Conservation (phyloP, 164 flowering plant genomes). For the Brasenia schreberi region DNA sequence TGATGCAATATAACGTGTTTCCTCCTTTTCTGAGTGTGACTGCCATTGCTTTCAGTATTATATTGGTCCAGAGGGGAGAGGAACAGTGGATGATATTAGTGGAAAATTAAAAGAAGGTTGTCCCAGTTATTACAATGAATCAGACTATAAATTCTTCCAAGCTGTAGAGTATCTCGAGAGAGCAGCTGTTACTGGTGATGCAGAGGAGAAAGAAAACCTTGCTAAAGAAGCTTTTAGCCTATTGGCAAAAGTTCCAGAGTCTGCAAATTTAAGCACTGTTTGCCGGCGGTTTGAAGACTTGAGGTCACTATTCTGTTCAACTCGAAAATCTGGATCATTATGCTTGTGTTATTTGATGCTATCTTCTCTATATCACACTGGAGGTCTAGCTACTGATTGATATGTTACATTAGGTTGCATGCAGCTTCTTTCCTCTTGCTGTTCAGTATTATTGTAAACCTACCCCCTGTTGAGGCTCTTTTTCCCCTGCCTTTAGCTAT, state of each 20-base stretch:
- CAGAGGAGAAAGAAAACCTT: slow-evolving; percentile 64
- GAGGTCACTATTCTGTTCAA: slow-evolving; percentile 32
- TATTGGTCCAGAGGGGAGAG: slow-evolving; percentile 96
- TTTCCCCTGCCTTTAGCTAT: too few relatives aligned
- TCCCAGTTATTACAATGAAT: slow-evolving; percentile 92
- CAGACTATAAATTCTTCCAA: slow-evolving; percentile 87
- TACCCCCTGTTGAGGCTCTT: too few relatives aligned
- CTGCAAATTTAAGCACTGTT: slow-evolving; percentile 80
- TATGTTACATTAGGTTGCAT: neutral
- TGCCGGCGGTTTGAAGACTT: slow-evolving; percentile 96
- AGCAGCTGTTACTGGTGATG: slow-evolving; percentile 57
- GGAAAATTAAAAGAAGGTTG: slow-evolving; percentile 83
- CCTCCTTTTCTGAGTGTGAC: neutral
- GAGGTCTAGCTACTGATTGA: neutral
- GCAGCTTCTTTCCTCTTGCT: too few relatives aligned
- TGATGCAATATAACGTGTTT: neutral
- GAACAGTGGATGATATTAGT: slow-evolving; percentile 94
- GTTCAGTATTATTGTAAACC: too few relatives aligned
- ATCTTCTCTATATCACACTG: neutral
- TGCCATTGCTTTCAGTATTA: slow-evolving; percentile 50
- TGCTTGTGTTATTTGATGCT: neutral
- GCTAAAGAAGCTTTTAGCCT: slow-evolving; percentile 82
- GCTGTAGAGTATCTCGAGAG: slow-evolving; percentile 97
- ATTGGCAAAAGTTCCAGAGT: slow-evolving; percentile 80
- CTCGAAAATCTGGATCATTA: neutral